phyloP scores from a whole-genome alignment of 2,329 filamentous ascomycete genomes.

The Emergomyces pasteurianus region DNA sequence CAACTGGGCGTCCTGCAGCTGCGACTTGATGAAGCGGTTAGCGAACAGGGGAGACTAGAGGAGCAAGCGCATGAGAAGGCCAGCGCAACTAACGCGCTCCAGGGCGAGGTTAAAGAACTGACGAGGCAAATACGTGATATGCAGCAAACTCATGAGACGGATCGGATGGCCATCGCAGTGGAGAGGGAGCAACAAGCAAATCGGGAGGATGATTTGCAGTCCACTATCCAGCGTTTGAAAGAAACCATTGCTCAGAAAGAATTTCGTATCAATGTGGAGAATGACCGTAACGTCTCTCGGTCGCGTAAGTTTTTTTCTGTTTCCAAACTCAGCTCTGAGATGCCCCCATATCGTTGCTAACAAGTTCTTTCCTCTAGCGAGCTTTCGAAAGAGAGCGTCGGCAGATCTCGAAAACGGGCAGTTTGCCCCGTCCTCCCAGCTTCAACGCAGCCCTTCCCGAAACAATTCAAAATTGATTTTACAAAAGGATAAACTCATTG shows the following conservation, averaged over 20 bases:
- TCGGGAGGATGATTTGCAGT: constrained; percentile 80
- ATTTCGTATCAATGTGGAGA: constrained; percentile 38
- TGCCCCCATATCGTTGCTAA: not conserved
- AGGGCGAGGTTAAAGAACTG: constrained; percentile 74
- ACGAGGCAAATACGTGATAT: constrained; percentile 78
- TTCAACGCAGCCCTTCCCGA: constrained; percentile 77
- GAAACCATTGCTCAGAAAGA: constrained; percentile 73
- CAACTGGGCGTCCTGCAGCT: constrained; percentile 76
- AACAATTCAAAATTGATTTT: constrained; percentile 82
- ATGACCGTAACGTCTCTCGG: constrained; percentile 39
- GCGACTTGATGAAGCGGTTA: constrained; percentile 70
- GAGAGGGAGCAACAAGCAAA: constrained; percentile 82
- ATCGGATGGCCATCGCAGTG: constrained; percentile 73
- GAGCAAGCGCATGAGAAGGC: constrained; percentile 79
- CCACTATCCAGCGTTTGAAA: constrained; percentile 82
- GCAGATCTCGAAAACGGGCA: constrained; percentile 60
- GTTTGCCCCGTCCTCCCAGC: constrained; percentile 74
- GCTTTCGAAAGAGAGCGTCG: constrained; percentile 42
- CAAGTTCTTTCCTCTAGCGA: constrained; percentile 18
- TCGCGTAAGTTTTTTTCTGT: constrained; percentile 35
- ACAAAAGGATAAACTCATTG: constrained; percentile 94
- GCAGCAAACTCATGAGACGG: constrained; percentile 83
- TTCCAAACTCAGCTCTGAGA: not conserved
- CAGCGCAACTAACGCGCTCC: constrained; percentile 66
- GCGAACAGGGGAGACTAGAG: constrained; percentile 76